A percentile compares a stretch with the other conserved stretches of the same genome.
phyloP scores from a whole-genome alignment of 1,139 yeast genomes.

The Hansenula sp. region DNA sequence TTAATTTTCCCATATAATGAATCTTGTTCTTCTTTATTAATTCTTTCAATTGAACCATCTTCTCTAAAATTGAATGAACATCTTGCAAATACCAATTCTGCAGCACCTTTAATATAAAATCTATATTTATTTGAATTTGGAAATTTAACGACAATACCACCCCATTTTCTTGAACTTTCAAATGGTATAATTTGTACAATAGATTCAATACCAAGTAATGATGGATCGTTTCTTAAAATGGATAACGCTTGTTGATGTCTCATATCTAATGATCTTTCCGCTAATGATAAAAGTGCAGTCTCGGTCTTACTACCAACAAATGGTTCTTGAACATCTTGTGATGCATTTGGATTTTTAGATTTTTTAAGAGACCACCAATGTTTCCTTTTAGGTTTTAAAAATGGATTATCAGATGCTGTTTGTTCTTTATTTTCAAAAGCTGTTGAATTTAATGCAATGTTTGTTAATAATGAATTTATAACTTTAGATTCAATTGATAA shows the following conservation, averaged over 20 bases:
- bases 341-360: conserved; percentile 1
- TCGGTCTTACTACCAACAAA: conserved; percentile 94
- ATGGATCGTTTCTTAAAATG: conserved; percentile 32
- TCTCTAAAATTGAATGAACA: conserved; percentile 41
- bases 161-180: conserved; percentile 91
- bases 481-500: conserved; percentile 33
- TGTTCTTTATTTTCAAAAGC: conserved; percentile 71
- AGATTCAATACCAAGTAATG: conserved; percentile 27
- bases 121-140: conserved; percentile 44
- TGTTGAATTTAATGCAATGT: conserved; percentile 77
- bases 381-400: conserved; percentile 11
- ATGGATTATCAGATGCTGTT: conserved; percentile 26
- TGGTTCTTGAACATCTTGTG: conserved; percentile 43
- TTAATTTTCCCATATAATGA: conserved; percentile 46
- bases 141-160: conserved; percentile 64
- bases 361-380: conserved; percentile 14
- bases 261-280: conserved; percentile 51
- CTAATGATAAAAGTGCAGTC: conserved; percentile 75
- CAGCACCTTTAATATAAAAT: conserved; percentile 86
- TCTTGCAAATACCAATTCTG: conserved; percentile 72
- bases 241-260: conserved; percentile 41
- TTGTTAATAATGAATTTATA: conserved; percentile 44
- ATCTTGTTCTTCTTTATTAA: conserved; percentile 24
- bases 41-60: conserved; percentile 27
- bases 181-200: conserved; percentile 80